These are phyloP conservation scores for Larix kaempferi DNA, from an alignment of 75 land plant species.

Conservation along the genomic window DNA sequence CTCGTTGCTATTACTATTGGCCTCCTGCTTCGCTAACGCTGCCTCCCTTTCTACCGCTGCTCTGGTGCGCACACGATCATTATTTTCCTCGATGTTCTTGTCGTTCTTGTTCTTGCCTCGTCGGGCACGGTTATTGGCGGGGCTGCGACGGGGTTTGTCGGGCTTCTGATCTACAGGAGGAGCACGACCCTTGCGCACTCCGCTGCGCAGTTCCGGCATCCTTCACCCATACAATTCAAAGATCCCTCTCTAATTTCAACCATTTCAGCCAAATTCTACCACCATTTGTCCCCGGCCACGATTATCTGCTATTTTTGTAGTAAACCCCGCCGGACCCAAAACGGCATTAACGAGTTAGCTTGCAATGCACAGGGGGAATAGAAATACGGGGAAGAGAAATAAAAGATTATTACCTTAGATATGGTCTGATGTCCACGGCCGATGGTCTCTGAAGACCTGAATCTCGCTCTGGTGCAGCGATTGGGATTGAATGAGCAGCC, in stretches of 20 bases:
- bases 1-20: constrained; percentile 10
- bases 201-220: constrained; percentile 89
- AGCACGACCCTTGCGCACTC: constrained; percentile 64
- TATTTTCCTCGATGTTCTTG: not conserved
- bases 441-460: not conserved
- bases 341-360: not conserved
- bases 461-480: not conserved
- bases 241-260: constrained; percentile 3
- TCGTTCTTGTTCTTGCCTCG: constrained; percentile 6
- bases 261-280: constrained; percentile 5
- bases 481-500: not conserved
- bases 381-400: not conserved
- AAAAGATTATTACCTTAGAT: not conserved
- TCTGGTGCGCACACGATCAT: constrained; percentile 23
- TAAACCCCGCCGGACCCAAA: not conserved
- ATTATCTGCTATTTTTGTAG: not conserved
- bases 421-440: not conserved
- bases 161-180: constrained; percentile 11
- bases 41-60: constrained; percentile 34
- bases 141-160: constrained; percentile 13
- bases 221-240: constrained; percentile 57
- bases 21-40: constrained; percentile 11
- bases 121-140: constrained; percentile 5
- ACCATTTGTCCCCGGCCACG: constrained; percentile 1
- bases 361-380: not conserved